A percentile compares a stretch with the other conserved stretches of the same genome.
phyloP scores from a whole-genome alignment of 2,329 filamentous ascomycete genomes.

The Canariomyces notabilis region DNA sequence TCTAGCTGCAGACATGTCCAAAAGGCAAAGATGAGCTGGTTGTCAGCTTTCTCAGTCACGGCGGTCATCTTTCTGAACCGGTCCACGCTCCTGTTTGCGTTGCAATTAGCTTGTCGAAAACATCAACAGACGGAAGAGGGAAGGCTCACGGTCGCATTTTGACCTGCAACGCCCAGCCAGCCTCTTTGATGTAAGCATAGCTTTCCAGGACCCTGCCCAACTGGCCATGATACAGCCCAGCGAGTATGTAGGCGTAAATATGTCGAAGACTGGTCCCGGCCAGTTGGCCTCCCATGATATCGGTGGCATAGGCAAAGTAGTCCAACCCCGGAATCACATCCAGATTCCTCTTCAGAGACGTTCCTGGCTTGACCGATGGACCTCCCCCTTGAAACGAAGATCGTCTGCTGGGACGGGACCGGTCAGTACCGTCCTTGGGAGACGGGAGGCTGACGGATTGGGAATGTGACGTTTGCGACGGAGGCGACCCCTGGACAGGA shows the following conservation, averaged over 20 bases:
- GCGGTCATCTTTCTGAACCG: conserved; percentile 39
- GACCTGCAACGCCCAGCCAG: conserved; percentile 57
- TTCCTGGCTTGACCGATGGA: conserved; percentile 13
- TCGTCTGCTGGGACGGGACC: conserved; percentile 43
- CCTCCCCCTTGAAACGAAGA: conserved; percentile 45
- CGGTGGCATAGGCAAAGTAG: conserved; percentile 81
- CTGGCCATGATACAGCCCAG: conserved; percentile 84
- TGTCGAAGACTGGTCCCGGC: conserved; percentile 77
- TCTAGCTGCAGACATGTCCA: conserved; percentile 94
- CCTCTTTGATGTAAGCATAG: conserved; percentile 56
- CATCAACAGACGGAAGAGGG: neutral
- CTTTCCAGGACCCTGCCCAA: conserved; percentile 83
- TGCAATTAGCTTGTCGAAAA: neutral
- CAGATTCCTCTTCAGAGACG: conserved; percentile 53
- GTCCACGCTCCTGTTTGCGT: conserved; percentile 42
- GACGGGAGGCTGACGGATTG: conserved; percentile 49
- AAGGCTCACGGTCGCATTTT: conserved; percentile 66
- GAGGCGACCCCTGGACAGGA: conserved; percentile 52
- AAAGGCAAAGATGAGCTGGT: conserved; percentile 70
- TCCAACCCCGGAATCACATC: conserved; percentile 85
- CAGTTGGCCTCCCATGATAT: conserved; percentile 77
- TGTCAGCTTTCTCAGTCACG: conserved; percentile 46
- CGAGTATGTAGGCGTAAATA: conserved; percentile 79
- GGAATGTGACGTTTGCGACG: conserved; percentile 39
- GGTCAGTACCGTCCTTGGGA: conserved; percentile 45